Evolutionary conservation across 129 eudicot genomes (phyloP).

Genomic region (Centella asiatica): DNA sequence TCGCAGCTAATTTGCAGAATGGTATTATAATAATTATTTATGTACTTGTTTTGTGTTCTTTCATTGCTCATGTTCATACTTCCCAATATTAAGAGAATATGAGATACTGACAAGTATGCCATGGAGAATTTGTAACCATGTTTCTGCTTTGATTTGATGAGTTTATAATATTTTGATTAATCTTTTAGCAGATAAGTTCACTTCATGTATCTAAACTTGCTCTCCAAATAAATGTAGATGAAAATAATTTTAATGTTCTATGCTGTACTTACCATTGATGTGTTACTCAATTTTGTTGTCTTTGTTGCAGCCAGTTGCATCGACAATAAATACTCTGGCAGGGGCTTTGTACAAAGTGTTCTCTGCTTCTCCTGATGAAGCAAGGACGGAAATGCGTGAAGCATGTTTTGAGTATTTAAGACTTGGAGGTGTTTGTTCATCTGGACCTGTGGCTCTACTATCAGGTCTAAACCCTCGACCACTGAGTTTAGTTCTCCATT

Average conservation of each 20-base stretch:
- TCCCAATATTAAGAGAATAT: not conserved
- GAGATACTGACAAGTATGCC: not conserved
- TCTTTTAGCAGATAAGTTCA: not conserved
- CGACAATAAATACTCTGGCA: conserved; percentile 63
- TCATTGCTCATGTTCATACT: not conserved
- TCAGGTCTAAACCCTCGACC: conserved; percentile 56
- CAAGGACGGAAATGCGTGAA: conserved; percentile 55
- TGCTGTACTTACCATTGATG: not conserved
- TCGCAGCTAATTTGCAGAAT: too few relatives aligned
- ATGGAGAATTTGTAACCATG: too few relatives aligned
- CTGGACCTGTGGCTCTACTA: conserved; percentile 46
- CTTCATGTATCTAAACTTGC: too few relatives aligned
- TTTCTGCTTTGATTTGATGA: too few relatives aligned
- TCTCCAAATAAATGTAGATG: too few relatives aligned
- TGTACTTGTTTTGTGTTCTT: not conserved
- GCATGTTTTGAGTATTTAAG: conserved; percentile 57
- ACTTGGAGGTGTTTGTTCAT: conserved; percentile 47
- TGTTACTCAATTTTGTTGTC: not conserved
- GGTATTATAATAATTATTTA: not conserved
- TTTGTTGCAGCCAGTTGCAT: conserved; percentile 60
- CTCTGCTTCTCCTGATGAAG: conserved; percentile 53
- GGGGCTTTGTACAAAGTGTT: conserved; percentile 59
- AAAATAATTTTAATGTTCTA: too few relatives aligned
- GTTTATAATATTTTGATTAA: too few relatives aligned
- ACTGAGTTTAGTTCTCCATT: conserved; percentile 42